These are phyloP conservation scores for Trypanosoma boissoni DNA, from an alignment of 208 protist species.

Conservation along the genomic window DNA sequence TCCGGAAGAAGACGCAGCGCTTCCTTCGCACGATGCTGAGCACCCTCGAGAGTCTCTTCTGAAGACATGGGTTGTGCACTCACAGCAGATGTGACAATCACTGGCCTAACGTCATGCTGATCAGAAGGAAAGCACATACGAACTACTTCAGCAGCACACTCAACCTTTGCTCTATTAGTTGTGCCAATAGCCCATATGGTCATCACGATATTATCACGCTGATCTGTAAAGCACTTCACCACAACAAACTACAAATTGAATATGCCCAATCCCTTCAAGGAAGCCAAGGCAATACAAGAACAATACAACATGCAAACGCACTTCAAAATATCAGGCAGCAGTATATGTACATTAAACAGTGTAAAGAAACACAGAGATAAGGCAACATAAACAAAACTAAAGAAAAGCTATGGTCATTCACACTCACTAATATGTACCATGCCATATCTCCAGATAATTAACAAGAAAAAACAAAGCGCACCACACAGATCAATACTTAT, in stretches of 20 bases:
- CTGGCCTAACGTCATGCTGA: slow-evolving; percentile 38
- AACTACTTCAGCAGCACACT: slow-evolving; percentile 38
- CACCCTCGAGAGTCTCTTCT: slow-evolving; percentile 60
- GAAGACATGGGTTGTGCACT: slow-evolving; percentile 70
- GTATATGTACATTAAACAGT: no score
- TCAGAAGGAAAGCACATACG: slow-evolving; percentile 56
- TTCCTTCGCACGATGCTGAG: slow-evolving; percentile 43
- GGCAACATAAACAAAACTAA: neutral
- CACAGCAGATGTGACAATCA: slow-evolving; percentile 50
- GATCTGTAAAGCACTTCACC: no score
- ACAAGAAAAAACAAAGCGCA: no score
- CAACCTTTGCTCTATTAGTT: slow-evolving; percentile 73
- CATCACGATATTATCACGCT: slow-evolving; percentile 10
- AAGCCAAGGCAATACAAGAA: no score
- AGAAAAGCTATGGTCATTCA: no score
- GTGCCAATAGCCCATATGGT: slow-evolving; percentile 69
- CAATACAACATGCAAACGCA: no score
- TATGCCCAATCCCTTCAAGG: no score
- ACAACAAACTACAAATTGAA: no score
- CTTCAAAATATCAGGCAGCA: no score
- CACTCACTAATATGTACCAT: no score
- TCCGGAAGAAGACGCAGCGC: slow-evolving; percentile 42
- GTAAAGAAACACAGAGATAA: neutral
- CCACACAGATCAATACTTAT: no score
- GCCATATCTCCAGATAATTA: no score